Base-by-base conservation (phyloP, 2,329 filamentous ascomycete species). In the Colletotrichum australisinense region DNA sequence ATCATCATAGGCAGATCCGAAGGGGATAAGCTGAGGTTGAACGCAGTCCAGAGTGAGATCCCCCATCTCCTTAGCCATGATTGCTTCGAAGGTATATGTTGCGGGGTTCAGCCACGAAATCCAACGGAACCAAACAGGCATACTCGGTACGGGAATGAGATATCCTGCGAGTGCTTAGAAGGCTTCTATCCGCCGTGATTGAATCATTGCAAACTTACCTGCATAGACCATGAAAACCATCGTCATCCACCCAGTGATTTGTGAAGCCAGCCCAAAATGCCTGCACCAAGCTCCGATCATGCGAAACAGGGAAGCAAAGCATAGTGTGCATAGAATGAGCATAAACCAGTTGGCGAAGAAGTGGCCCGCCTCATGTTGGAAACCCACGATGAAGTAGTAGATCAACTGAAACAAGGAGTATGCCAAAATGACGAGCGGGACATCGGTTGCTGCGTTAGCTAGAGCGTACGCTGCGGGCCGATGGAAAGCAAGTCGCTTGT, bases 311-410 rank as follows among this genome's bases (percentile, higher is more conserved):
- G 92, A 93, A 42, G 89, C 92, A 91, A 95, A 95, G 73, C 91
- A 88, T 76, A 96, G 86, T 0, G 91, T 94, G 0, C 88, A 86
- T 12, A 90, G 81, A 78, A 93, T 93, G 0, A 89, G 91, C 42
- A 49, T 75, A 95, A 97, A 83, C 74, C 93, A 88, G 84, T 92
- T 96, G 74, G 94, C 86, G 83, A 97, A 97, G 85, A 95, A 97
- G 0, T 89, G 84, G 0, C 87, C 89, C 0, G 93, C 85, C 59
- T 87, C 1, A 5, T 19, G 42, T n/a, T 85, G 80, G 2, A 91
- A 81, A 1, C 84, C 85, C 1, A 86, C 79, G 77, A 91, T 78
- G 76, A 91, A 92, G 80, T 92, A 92, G 19, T 4, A 91, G 78
- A 19, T 89, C 83, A 4, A 90, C 8, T 49, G 42, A 68, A 91